Percentiles rank a stretch among this genome's conserved stretches.
phyloP scores from a whole-genome alignment of 75 land plant species.

The Picea sitchensis region DNA sequence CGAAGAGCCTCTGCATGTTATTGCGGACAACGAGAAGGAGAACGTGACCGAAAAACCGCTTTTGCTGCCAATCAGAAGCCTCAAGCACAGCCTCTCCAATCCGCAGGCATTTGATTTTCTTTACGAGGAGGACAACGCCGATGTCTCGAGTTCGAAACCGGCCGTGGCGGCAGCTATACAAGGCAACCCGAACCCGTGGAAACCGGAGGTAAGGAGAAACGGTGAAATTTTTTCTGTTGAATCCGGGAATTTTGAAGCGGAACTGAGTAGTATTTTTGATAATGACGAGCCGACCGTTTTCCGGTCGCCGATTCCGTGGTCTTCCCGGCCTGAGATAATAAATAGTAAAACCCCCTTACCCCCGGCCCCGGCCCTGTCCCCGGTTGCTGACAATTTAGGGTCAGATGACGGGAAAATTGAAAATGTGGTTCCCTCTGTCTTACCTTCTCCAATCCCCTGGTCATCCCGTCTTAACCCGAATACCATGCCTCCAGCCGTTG shows the following conservation, averaged over 20 bases:
- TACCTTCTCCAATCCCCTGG: slow-evolving; percentile 63
- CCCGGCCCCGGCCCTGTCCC: background rate
- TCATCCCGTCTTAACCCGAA: slow-evolving; percentile 26
- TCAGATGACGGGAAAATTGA: slow-evolving; percentile 4
- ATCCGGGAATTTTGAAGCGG: slow-evolving; percentile 2
- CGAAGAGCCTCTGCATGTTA: slow-evolving; percentile 27
- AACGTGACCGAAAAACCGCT: slow-evolving; percentile 19
- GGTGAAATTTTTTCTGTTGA: background rate
- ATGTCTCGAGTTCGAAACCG: background rate
- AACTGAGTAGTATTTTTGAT: background rate
- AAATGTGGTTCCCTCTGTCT: slow-evolving; percentile 22
- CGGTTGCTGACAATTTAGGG: background rate
- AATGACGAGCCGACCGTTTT: slow-evolving; percentile 1
- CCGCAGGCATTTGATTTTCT: background rate
- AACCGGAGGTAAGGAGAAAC: slow-evolving; percentile 2
- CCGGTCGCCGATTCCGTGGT: slow-evolving; percentile 6
- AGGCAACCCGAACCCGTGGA: background rate
- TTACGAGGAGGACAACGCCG: background rate
- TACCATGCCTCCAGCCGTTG: too few species aligned
- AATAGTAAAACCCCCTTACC: background rate
- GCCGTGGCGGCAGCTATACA: background rate
- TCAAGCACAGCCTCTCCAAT: slow-evolving; percentile 19
- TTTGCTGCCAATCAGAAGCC: slow-evolving; percentile 38
- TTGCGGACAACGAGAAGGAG: slow-evolving; percentile 13
- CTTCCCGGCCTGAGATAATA: background rate